Conservation (phyloP, 768 basidiomycete genomes). For the Strobilomyces confusus region DNA sequence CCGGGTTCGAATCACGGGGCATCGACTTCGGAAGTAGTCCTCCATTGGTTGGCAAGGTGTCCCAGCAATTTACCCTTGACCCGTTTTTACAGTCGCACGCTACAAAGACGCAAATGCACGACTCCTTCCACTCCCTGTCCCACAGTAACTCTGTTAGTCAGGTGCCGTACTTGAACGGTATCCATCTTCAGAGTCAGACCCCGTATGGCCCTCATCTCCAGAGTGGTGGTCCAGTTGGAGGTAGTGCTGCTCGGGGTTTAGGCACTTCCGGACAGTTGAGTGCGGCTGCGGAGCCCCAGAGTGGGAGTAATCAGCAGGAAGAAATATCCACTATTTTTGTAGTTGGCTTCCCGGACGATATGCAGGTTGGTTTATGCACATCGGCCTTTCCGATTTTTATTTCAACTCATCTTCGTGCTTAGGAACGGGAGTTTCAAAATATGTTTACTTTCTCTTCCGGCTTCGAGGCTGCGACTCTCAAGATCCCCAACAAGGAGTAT, state of each 20-base stretch:
- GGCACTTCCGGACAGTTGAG: conserved; percentile 30
- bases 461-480: conserved; percentile 96
- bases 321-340: conserved; percentile 98
- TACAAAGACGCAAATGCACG: conserved; percentile 30
- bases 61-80: conserved; percentile 32
- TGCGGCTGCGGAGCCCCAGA: conserved; percentile 17
- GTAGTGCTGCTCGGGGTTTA: conserved; percentile 22
- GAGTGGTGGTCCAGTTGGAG: conserved; percentile 34
- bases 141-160: conserved; percentile 32
- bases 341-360: conserved; percentile 98
- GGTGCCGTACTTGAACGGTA: conserved; percentile 35
- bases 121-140: conserved; percentile 31
- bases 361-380: conserved; percentile 67
- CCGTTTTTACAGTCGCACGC: conserved; percentile 32
- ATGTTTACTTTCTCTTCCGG: conserved; percentile 97
- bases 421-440: conserved; percentile 99
- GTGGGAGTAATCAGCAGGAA: conserved; percentile 47
- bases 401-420: conserved; percentile 13
- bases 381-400: conserved; percentile 6
- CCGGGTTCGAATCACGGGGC: conserved; percentile 26
- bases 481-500: conserved; percentile 92
- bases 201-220: conserved; percentile 70
- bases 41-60: conserved; percentile 22
- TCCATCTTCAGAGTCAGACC: conserved; percentile 66
- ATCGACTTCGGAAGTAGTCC: conserved; percentile 33